Conservation (phyloP, 2,329 filamentous ascomycete genomes). For the Coniochaeta pulveracea region DNA sequence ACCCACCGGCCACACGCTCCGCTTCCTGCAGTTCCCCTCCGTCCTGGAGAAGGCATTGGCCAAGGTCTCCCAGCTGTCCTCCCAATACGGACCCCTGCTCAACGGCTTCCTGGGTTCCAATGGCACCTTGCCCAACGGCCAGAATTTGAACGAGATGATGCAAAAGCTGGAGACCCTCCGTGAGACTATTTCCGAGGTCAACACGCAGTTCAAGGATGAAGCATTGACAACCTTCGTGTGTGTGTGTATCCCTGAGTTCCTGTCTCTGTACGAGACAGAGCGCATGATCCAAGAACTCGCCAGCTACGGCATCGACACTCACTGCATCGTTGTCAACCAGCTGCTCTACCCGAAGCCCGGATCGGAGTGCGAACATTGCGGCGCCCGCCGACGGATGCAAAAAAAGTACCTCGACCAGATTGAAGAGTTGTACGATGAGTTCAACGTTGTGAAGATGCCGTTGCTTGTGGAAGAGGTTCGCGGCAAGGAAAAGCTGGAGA, state of each 20-base stretch:
- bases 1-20: slow-evolving; percentile 92
- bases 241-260: slow-evolving; percentile 95
- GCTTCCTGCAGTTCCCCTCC: slow-evolving; percentile 96
- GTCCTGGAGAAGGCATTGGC: slow-evolving; percentile 98
- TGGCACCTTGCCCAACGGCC: slow-evolving; percentile 67
- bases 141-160: slow-evolving; percentile 84
- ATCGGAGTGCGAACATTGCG: slow-evolving; percentile 89
- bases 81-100: slow-evolving; percentile 90
- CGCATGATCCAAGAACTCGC: slow-evolving; percentile 98
- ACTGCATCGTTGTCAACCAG: slow-evolving; percentile 97
- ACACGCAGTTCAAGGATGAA: slow-evolving; percentile 95
- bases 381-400: slow-evolving; percentile 92
- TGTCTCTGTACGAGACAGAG: slow-evolving; percentile 96
- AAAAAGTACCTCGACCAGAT: slow-evolving; percentile 99
- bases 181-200: slow-evolving; percentile 89
- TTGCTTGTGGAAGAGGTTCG: slow-evolving; percentile 89
- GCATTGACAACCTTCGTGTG: slow-evolving; percentile 95
- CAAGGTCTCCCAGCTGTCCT: slow-evolving; percentile 87
- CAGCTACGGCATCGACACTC: slow-evolving; percentile 88
- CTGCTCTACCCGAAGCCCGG: slow-evolving; percentile 81
- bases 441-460: slow-evolving; percentile 98
- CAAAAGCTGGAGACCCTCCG: slow-evolving; percentile 89
- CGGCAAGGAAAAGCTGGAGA: slow-evolving; percentile 87
- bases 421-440: slow-evolving; percentile 96
- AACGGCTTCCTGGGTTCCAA: slow-evolving; percentile 79